Evolutionary conservation across 2,329 filamentous ascomycete genomes (phyloP).

Genomic region (Calonectria fujianensis): DNA sequence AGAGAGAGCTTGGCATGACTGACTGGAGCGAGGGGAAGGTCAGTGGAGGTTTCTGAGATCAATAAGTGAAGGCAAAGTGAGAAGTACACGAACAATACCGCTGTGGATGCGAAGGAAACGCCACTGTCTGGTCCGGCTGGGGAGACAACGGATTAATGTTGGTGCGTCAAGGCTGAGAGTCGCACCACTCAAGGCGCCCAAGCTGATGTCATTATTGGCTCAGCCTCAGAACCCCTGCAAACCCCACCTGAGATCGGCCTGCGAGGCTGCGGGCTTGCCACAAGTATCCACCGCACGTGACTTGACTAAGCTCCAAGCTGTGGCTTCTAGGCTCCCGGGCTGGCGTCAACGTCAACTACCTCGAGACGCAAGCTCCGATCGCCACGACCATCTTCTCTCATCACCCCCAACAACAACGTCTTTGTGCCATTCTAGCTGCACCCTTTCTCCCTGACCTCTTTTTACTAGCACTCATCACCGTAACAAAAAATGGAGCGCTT

Average conservation of each 20-base stretch:
- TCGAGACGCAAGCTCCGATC: slow-evolving; percentile 52
- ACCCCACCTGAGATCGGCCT: slow-evolving; percentile 15
- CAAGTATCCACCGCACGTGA: slow-evolving; percentile 49
- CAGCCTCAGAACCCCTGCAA: slow-evolving; percentile 10
- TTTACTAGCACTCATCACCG: slow-evolving; percentile 34
- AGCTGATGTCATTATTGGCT: slow-evolving; percentile 28
- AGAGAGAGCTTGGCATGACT: slow-evolving; percentile 52
- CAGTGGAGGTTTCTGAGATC: slow-evolving; percentile 42
- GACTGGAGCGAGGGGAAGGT: slow-evolving; percentile 34
- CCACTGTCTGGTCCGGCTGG: slow-evolving; percentile 41
- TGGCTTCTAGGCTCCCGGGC: slow-evolving; percentile 59
- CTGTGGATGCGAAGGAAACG: slow-evolving; percentile 46
- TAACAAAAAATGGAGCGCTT: slow-evolving; percentile 86
- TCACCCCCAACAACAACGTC: slow-evolving; percentile 40
- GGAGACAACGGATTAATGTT: slow-evolving; percentile 57
- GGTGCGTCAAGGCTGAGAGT: slow-evolving; percentile 48
- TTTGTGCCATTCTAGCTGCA: slow-evolving; percentile 24
- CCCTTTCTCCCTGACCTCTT: slow-evolving; percentile 26
- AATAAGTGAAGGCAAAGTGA: slow-evolving; percentile 44
- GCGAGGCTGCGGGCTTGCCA: slow-evolving; percentile 44
- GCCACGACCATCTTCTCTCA: slow-evolving; percentile 46
- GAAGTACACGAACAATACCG: slow-evolving; percentile 50
- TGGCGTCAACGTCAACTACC: slow-evolving; percentile 59
- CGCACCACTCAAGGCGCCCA: slow-evolving; percentile 1
- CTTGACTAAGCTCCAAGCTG: slow-evolving; percentile 55